Base-by-base conservation (phyloP, 495 filamentous ascomycete species). In the Aspergillus homomorphus region DNA sequence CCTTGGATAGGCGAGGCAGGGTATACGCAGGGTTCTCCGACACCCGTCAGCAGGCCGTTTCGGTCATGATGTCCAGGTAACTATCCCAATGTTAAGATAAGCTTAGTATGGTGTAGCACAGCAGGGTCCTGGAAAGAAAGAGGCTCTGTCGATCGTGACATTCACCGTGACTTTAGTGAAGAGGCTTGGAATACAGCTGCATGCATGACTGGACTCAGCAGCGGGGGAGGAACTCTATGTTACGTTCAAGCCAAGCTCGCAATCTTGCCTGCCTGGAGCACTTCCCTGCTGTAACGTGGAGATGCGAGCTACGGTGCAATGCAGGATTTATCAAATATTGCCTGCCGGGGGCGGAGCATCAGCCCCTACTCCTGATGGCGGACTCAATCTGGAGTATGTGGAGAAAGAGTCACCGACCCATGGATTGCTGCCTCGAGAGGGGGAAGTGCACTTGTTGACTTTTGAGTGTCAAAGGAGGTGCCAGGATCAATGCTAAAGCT, bases 261-360 rank as follows among this genome's bases (percentile, higher is more conserved):
- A 51, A 51, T 51, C 48, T 51, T 51, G 48, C 48, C 48, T 51
- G 48, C 48, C 48, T 51, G 24, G 48, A 51, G 48, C 7, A 38
- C 33, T 38, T 38, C 4, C 4, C 8, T 12, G 15, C 33, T 38
- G 33, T 14, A 38, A 12, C 10, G 33, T n/a, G n/a, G n/a, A n/a
- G n/a, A n/a, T n/a, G n/a, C n/a, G n/a, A n/a, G n/a, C n/a, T n/a
- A n/a, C n/a, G n/a, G n/a, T n/a, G n/a, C n/a, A n/a, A n/a, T n/a
- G n/a, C n/a, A n/a, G n/a, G n/a, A n/a, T n/a, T n/a, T n/a, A n/a
- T n/a, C n/a, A 7, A 6, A 38, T 14, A 38, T 38, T 12, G 33
- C 8, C 6, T 38, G 33, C 33, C 33, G 33, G 33, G 33, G 33
- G 33, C 33, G 33, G 33, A 38, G 33, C 33, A 38, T 38, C 33